Evolutionary conservation across 2,329 filamentous ascomycete genomes (phyloP).

Genomic region (Xylariaceae sp.): DNA sequence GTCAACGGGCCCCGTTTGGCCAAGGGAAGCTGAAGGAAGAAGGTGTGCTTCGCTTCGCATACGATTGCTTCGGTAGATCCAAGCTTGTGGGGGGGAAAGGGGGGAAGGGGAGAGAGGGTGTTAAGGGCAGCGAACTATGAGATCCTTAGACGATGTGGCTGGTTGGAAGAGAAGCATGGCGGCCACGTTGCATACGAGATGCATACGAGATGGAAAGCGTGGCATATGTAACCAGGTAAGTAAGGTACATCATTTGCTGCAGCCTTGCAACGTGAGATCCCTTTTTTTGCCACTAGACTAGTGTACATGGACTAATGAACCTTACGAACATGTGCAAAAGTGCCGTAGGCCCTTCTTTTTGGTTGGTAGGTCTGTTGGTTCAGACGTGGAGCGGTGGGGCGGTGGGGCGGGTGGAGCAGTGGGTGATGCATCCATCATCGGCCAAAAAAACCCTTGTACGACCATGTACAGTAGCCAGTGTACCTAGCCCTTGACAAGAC

Average conservation of each 20-base stretch:
- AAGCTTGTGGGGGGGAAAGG: conserved; percentile 10
- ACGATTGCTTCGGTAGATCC: conserved; percentile 11
- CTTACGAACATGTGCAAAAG: conserved; percentile 7
- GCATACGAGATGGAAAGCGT: neutral
- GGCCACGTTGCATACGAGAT: conserved; percentile 26
- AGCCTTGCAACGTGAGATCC: conserved; percentile 24
- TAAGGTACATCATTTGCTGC: conserved; percentile 18
- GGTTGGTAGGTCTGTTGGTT: conserved; percentile 1
- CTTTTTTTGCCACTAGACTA: neutral
- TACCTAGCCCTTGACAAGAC: neutral
- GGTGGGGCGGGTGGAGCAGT: conserved; percentile 7
- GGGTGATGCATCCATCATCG: conserved; percentile 2
- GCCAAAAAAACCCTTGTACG: neutral
- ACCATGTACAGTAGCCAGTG: neutral
- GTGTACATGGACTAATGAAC: too few relatives aligned
- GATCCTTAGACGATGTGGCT: neutral
- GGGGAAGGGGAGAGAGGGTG: neutral
- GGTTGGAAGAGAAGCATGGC: conserved; percentile 21
- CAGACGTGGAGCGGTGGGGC: conserved; percentile 1
- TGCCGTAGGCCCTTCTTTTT: conserved; percentile 10
- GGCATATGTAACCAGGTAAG: conserved; percentile 16
- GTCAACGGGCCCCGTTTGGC: conserved; percentile 7
- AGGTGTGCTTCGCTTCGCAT: conserved; percentile 16
- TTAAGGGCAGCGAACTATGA: neutral
- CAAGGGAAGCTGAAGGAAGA: conserved; percentile 24